Conservation (phyloP, 139 green algal species). For the Chlorella sp. region DNA sequence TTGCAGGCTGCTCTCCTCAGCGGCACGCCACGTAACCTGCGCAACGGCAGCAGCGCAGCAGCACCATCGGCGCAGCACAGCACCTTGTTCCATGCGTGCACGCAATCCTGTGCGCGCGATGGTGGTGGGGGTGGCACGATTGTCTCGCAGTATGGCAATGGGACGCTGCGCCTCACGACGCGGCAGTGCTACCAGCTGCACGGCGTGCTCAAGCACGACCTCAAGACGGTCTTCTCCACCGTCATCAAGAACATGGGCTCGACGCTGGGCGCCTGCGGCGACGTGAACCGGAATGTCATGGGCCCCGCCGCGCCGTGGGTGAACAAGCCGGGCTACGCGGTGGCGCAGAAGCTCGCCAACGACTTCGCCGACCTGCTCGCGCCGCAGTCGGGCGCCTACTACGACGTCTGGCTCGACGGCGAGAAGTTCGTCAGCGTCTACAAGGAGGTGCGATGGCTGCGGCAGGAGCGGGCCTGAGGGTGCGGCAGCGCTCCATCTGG, state of each 20-base stretch:
- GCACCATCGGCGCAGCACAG: too few species aligned
- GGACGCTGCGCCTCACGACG: constrained; percentile 96
- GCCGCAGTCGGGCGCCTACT: constrained; percentile 94
- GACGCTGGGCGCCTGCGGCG: constrained; percentile 93
- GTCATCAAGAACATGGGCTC: constrained; percentile 99
- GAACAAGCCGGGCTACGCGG: constrained; percentile 81
- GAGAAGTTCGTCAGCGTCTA: constrained; percentile 93
- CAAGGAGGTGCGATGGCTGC: constrained; percentile 81
- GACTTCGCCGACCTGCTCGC: constrained; percentile 72
- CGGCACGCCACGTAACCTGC: too few species aligned
- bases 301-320: constrained; percentile 68
- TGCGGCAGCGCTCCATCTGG: too few species aligned
- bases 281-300: constrained; percentile 97
- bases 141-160: constrained; percentile 91
- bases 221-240: constrained; percentile 96
- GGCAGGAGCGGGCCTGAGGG: too few species aligned
- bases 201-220: constrained; percentile 94
- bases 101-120: too few species aligned
- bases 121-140: too few species aligned
- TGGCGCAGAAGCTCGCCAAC: constrained; percentile 78
- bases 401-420: constrained; percentile 99
- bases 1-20: too few species aligned
- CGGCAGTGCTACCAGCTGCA: constrained; percentile 98
- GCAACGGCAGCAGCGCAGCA: too few species aligned
- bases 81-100: too few species aligned